phyloP scores from a whole-genome alignment of 2,329 filamentous ascomycete species.

The Colletotrichum sojae region DNA sequence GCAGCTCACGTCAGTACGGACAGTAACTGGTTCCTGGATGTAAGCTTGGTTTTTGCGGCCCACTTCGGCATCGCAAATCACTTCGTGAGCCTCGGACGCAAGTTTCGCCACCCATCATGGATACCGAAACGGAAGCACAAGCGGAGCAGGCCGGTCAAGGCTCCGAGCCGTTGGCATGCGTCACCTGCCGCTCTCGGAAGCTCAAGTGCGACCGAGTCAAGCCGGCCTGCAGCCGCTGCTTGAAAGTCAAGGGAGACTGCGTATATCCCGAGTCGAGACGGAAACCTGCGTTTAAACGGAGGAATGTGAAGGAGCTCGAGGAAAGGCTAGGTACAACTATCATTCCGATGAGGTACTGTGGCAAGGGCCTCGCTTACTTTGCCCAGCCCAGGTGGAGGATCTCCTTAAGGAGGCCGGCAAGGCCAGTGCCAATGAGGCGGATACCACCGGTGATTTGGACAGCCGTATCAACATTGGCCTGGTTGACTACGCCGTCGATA shows the following conservation, averaged over 20 bases:
- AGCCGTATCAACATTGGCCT: slow-evolving; percentile 44
- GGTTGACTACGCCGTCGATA: slow-evolving; percentile 40
- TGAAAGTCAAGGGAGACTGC: slow-evolving; percentile 81
- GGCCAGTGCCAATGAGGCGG: neutral
- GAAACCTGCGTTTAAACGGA: slow-evolving; percentile 89
- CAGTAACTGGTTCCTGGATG: neutral
- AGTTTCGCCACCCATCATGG: slow-evolving; percentile 38
- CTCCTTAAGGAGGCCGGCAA: slow-evolving; percentile 76
- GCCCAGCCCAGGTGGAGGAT: slow-evolving; percentile 83
- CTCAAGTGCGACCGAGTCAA: slow-evolving; percentile 87
- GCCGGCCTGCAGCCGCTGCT: slow-evolving; percentile 85
- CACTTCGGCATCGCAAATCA: slow-evolving; percentile 26
- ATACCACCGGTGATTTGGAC: slow-evolving; percentile 17
- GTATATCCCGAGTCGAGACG: slow-evolving; percentile 90
- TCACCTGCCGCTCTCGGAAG: slow-evolving; percentile 87
- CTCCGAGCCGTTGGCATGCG: slow-evolving; percentile 77
- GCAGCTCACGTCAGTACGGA: neutral
- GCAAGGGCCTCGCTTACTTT: slow-evolving; percentile 27
- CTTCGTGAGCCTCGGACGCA: slow-evolving; percentile 11
- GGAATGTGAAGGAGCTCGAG: slow-evolving; percentile 92
- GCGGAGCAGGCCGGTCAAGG: slow-evolving; percentile 26
- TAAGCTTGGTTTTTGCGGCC: slow-evolving; percentile 16
- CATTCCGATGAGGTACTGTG: neutral
- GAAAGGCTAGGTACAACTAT: slow-evolving; percentile 79
- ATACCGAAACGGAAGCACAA: slow-evolving; percentile 37